Conservation (phyloP, 148 eudicot species). For the Chenopodium album region DNA sequence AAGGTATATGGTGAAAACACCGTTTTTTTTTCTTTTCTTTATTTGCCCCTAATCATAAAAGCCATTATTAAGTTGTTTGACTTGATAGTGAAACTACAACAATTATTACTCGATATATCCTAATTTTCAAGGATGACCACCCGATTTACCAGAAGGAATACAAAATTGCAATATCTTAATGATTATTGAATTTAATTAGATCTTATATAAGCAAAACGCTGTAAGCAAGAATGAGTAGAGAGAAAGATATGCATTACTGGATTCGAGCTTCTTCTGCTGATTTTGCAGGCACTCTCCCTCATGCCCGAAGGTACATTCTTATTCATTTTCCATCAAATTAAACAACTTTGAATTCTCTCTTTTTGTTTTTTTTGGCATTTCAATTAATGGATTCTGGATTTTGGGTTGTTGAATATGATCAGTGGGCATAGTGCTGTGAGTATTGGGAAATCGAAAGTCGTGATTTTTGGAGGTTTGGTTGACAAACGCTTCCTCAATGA, state of each 20-base stretch:
- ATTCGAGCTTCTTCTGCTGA: constrained; percentile 82
- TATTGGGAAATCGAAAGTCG: constrained; percentile 77
- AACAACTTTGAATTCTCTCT: neutral
- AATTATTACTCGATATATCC: no score
- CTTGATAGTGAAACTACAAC: no score
- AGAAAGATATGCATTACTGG: constrained; percentile 66
- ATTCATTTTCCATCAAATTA: neutral
- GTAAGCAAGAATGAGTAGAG: neutral
- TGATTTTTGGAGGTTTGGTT: constrained; percentile 79
- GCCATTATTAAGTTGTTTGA: no score
- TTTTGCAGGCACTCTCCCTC: constrained; percentile 73
- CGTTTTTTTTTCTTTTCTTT: no score
- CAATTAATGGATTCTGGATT: neutral
- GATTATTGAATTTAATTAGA: no score
- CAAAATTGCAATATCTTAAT: no score
- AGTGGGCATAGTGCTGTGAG: constrained; percentile 95
- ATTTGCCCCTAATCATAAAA: no score
- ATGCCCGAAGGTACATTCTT: constrained; percentile 66
- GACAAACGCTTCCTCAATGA: constrained; percentile 85
- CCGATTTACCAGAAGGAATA: no score
- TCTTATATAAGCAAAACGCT: neutral
- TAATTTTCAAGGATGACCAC: no score
- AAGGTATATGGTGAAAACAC: no score
- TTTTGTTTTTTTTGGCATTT: neutral
- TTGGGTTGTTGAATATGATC: constrained; percentile 14